Evolutionary conservation across 371 early-diverging fungal genomes (phyloP).

Genomic region (Saksenaea oblongispora): DNA sequence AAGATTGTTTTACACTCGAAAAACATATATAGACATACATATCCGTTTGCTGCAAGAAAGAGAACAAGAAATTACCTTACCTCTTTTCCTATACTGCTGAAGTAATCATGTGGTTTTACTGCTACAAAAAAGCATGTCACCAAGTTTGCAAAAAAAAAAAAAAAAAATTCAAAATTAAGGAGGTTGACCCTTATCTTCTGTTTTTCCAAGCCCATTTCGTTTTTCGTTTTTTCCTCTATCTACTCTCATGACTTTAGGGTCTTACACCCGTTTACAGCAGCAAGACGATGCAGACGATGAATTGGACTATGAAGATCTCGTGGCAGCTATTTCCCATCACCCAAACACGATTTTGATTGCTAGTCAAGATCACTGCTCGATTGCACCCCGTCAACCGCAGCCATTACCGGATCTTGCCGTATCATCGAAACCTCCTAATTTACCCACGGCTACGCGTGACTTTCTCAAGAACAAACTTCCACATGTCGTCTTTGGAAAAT

Average conservation of each 20-base stretch:
- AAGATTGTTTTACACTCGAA: no score
- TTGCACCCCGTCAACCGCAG: conserved; percentile 28
- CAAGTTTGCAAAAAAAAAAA: not conserved
- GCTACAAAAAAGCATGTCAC: not conserved
- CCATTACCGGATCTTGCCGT: conserved; percentile 13
- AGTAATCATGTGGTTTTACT: not conserved
- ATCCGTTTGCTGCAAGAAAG: no score
- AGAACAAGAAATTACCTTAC: no score
- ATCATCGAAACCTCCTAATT: conserved; percentile 21
- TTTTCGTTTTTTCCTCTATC: not conserved
- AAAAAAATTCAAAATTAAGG: not conserved
- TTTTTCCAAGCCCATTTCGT: not conserved
- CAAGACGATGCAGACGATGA: conserved; percentile 41
- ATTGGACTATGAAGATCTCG: conserved; percentile 23
- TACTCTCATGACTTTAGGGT: not conserved
- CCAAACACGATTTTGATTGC: conserved; percentile 41
- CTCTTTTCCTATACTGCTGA: not conserved
- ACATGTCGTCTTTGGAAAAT: conserved; percentile 27
- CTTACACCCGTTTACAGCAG: conserved; percentile 36
- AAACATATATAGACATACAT: no score
- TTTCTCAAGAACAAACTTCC: conserved; percentile 43
- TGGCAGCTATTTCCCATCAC: conserved; percentile 28
- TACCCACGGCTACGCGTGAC: conserved; percentile 31
- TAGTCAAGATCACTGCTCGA: conserved; percentile 26
- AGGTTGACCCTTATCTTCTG: not conserved